Evolutionary conservation across 2,329 filamentous ascomycete species (phyloP).

Genomic region (Trichophyton schoenleinii): DNA sequence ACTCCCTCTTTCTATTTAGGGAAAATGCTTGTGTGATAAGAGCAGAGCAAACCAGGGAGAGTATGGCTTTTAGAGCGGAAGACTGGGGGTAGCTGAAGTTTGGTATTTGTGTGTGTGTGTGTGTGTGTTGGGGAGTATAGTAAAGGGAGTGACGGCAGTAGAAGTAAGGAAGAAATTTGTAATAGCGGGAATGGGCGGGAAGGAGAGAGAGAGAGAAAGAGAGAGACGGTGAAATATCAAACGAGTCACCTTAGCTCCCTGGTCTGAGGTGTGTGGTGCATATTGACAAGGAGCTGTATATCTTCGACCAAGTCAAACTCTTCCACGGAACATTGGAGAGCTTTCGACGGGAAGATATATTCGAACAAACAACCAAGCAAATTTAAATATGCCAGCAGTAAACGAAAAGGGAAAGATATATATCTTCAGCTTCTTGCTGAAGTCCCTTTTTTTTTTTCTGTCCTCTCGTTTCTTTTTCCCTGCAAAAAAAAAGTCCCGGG

Average conservation of each 20-base stretch:
- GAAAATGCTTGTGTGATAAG: neutral
- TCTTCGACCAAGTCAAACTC: neutral
- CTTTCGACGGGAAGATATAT: neutral
- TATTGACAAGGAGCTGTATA: neutral
- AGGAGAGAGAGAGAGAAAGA: too few species aligned
- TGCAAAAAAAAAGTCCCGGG: neutral
- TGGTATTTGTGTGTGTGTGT: neutral
- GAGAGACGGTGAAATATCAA: neutral
- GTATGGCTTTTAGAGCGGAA: neutral
- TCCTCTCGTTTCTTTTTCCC: neutral
- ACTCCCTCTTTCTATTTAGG: neutral
- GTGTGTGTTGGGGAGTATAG: neutral
- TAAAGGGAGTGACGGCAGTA: neutral
- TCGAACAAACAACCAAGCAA: neutral
- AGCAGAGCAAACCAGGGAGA: neutral
- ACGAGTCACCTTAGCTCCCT: neutral
- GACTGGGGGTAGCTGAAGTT: neutral
- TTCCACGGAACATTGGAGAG: neutral
- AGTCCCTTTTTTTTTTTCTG: neutral
- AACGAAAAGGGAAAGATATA: neutral
- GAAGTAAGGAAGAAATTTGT: neutral
- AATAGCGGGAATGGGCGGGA: neutral
- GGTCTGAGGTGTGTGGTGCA: neutral
- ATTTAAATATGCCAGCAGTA: neutral
- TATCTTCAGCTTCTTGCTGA: neutral